Base-by-base conservation (phyloP, 305 asterid species). In the Solanum hybrid region DNA sequence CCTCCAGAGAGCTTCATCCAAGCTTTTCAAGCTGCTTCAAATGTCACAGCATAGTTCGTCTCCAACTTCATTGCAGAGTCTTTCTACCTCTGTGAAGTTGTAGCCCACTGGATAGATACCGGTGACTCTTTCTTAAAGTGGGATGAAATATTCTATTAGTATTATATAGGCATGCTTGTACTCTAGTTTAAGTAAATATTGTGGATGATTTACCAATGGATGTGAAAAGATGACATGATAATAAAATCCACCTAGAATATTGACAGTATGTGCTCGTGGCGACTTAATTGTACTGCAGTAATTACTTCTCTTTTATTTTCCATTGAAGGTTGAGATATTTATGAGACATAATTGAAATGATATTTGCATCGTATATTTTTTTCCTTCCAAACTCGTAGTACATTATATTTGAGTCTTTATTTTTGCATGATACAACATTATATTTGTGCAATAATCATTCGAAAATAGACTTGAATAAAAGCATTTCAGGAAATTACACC, bases 11-110 rank as follows among this genome's bases (percentile, higher is more conserved):
- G 89, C 91, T 96, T 97, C 90, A 92, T 94, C 82, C 94, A 87
- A 87, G 94, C 95, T 79, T 96, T 96, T 90, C 91, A 94, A 90
- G 90, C 90, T 36, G 97, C 96, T 90, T 95, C 94, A 78, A 89
- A 35, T 69, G 56, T 75, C 24, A 72, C 82, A 84, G 34, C 87
- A 34, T 88, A 46, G 85, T 90, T 88, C 42, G 5, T 4, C 87
- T 27, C 17, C 72, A 9, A 16, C 38, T 42, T 81, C 37, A 26
- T 14, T 5, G 5, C 0, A 60, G 37, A 81, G 69, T 26, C 86
- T 81, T 29, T 40, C 69, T 40, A 46, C 36, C 24, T 12, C 27
- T 24, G 1, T 11, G 84, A 38, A 76, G 36, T 72, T 86, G 34
- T 72, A 16, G 42, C 38, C 38, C 84, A 10, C 72, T 27, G 37